Evolutionary conservation across 352 stramenopile genomes (phyloP).

Genomic region (Phytophthora idaei): DNA sequence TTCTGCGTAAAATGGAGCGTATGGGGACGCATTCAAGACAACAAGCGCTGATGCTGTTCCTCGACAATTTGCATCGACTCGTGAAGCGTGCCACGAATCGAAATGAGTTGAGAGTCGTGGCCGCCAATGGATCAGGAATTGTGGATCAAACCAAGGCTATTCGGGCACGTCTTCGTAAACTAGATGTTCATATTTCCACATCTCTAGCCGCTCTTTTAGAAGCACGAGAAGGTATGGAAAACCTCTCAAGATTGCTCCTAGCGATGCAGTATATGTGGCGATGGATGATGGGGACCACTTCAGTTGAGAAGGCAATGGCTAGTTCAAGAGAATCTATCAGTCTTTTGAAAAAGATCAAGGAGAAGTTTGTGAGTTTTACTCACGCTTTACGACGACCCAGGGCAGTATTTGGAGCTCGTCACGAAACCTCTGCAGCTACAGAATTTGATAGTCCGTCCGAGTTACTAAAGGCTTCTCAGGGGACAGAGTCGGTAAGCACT

Average conservation of each 20-base stretch:
- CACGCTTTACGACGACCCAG: background rate
- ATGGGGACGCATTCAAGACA: constrained; percentile 29
- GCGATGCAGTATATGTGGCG: constrained; percentile 55
- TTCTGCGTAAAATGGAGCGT: constrained; percentile 51
- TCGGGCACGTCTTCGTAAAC: constrained; percentile 27
- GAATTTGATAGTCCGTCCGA: constrained; percentile 12
- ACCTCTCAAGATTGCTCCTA: constrained; percentile 36
- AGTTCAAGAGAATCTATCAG: constrained; percentile 18
- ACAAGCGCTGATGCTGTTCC: constrained; percentile 40
- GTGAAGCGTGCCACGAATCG: constrained; percentile 48
- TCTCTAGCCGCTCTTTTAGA: constrained; percentile 25
- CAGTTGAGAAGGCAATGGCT: constrained; percentile 38
- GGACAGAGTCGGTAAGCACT: constrained; percentile 6
- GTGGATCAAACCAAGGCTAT: constrained; percentile 39
- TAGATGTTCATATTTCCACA: constrained; percentile 34
- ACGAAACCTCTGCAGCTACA: background rate
- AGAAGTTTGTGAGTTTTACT: constrained; percentile 16
- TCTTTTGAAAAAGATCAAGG: constrained; percentile 21
- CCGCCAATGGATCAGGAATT: constrained; percentile 41
- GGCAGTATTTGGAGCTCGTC: background rate
- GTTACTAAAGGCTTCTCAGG: background rate
- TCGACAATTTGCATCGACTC: constrained; percentile 52
- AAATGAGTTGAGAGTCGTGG: constrained; percentile 53
- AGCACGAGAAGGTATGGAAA: constrained; percentile 20
- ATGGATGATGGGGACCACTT: constrained; percentile 31